These are phyloP conservation scores for Cladophialophora bantiana DNA, from an alignment of 2,329 filamentous ascomycete genomes.

Conservation along the genomic window DNA sequence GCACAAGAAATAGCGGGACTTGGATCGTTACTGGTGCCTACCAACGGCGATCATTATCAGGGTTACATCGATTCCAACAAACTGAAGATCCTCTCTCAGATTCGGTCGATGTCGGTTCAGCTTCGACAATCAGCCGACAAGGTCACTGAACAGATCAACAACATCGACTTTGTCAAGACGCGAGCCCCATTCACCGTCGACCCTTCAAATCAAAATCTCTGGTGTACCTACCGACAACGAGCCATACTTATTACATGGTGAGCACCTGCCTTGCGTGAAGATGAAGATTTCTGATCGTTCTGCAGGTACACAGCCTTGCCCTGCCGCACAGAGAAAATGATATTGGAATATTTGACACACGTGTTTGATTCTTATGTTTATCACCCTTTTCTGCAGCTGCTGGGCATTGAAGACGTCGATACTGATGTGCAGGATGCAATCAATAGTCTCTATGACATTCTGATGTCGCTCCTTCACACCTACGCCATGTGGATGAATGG, in stretches of 20 bases:
- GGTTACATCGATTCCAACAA: constrained; percentile 6
- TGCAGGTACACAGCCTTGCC: constrained; percentile 35
- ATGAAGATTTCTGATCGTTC: constrained; percentile 19
- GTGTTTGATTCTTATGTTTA: constrained; percentile 38
- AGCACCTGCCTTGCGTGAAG: background rate
- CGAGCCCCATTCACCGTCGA: constrained; percentile 35
- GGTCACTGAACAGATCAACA: constrained; percentile 31
- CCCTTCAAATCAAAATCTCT: constrained; percentile 32
- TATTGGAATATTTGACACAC: constrained; percentile 27
- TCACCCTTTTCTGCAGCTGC: constrained; percentile 31
- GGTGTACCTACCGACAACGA: constrained; percentile 38
- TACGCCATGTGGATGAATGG: constrained; percentile 36
- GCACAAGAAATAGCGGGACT: constrained; percentile 25
- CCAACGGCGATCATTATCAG: background rate
- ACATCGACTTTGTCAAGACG: constrained; percentile 29
- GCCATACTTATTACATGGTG: constrained; percentile 34
- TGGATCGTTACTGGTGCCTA: constrained; percentile 14
- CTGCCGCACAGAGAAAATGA: constrained; percentile 28
- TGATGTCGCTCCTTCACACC: constrained; percentile 29
- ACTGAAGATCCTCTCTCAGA: constrained; percentile 16
- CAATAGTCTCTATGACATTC: constrained; percentile 31
- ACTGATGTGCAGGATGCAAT: constrained; percentile 16
- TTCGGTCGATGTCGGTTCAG: constrained; percentile 15
- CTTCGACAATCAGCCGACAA: constrained; percentile 17
- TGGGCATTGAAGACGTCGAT: constrained; percentile 13